Evolutionary conservation across 495 filamentous ascomycete species (phyloP).

Genomic region (Friedmanniomyces simplex): DNA sequence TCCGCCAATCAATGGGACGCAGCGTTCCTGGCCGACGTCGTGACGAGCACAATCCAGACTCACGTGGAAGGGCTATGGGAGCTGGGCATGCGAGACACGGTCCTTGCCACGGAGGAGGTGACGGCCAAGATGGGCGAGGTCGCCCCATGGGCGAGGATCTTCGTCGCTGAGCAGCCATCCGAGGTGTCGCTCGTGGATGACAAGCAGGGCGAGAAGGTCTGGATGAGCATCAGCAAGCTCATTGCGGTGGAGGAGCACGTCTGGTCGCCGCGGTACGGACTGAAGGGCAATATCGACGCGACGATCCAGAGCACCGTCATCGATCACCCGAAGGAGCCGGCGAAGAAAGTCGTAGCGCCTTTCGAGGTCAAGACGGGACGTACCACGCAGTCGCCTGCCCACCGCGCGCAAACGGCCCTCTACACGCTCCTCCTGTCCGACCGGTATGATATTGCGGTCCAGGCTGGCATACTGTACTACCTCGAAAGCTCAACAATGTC

Average conservation of each 20-base stretch:
- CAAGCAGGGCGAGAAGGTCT: conserved; percentile 57
- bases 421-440: conserved; percentile 91
- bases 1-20: conserved; percentile 72
- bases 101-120: conserved; percentile 66
- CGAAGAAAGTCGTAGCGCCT: conserved; percentile 68
- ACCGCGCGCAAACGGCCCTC: conserved; percentile 86
- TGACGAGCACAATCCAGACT: conserved; percentile 52
- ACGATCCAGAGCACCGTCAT: conserved; percentile 82
- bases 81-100: conserved; percentile 53
- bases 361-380: conserved; percentile 93
- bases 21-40: conserved; percentile 49
- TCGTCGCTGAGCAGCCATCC: conserved; percentile 61
- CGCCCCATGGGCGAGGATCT: conserved; percentile 69
- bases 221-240: conserved; percentile 80
- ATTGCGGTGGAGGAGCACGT: conserved; percentile 95
- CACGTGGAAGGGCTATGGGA: conserved; percentile 80
- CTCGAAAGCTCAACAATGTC: conserved; percentile 78
- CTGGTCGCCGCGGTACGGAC: conserved; percentile 93
- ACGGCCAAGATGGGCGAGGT: conserved; percentile 68
- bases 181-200: conserved; percentile 63
- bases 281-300: conserved; percentile 98
- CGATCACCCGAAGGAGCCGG: conserved; percentile 42
- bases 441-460: conserved; percentile 84
- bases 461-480: conserved; percentile 86
- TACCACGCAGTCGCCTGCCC: conserved; percentile 57